Evolutionary conservation across 148 eudicot genomes (phyloP).

Genomic region (Beta vulgaris): DNA sequence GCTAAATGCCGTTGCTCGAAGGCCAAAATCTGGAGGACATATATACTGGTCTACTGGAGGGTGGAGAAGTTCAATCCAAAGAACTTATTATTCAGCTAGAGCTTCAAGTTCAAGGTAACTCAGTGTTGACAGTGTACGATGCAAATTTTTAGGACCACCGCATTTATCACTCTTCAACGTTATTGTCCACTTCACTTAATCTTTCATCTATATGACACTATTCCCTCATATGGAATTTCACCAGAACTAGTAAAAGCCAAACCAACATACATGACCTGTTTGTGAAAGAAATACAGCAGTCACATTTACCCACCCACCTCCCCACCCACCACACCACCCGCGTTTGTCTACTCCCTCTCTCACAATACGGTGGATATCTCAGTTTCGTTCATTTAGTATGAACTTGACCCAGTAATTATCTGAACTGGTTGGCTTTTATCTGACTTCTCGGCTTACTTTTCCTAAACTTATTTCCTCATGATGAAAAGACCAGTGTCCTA

Average conservation of each 20-base stretch:
- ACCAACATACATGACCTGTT: constrained; percentile 3
- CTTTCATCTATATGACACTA: constrained; percentile 12
- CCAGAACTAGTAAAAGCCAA: neutral
- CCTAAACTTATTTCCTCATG: neutral
- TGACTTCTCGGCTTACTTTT: too few relatives aligned
- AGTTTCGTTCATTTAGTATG: neutral
- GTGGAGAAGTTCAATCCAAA: neutral
- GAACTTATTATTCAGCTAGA: neutral
- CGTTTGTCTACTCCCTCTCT: too few relatives aligned
- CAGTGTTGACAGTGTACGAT: neutral
- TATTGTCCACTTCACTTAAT: constrained; percentile 1
- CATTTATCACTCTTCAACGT: neutral
- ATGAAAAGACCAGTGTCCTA: neutral
- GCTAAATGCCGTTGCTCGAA: neutral
- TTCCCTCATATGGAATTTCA: neutral
- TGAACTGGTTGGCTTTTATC: neutral
- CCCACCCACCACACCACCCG: too few relatives aligned
- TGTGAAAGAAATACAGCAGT: neutral
- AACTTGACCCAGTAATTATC: neutral
- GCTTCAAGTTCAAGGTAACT: neutral
- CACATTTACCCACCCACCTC: too few relatives aligned
- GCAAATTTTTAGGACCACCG: constrained; percentile 17
- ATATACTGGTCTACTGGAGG: too few relatives aligned
- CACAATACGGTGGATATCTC: neutral
- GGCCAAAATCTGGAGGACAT: constrained; percentile 4